These are phyloP conservation scores for Yamadazyma aaseri DNA, from an alignment of 1,139 yeast genomes.

Conservation along the genomic window DNA sequence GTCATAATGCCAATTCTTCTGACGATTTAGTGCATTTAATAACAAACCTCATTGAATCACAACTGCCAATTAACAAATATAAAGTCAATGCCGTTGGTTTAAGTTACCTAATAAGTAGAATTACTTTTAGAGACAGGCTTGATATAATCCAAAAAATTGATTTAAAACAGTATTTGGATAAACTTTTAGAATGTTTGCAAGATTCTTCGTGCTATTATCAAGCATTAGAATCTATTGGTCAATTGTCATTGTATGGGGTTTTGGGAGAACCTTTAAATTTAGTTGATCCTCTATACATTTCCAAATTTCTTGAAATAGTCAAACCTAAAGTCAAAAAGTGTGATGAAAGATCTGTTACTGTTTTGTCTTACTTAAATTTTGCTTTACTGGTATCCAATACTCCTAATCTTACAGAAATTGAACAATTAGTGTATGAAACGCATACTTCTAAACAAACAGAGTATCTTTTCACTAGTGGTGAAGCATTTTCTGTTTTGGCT, in stretches of 20 bases:
- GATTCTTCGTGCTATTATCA: conserved; percentile 24
- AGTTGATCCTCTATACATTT: conserved; percentile 16
- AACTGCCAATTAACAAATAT: conserved; percentile 16
- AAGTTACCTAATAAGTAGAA: conserved; percentile 54
- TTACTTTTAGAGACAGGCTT: conserved; percentile 39
- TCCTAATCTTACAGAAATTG: conserved; percentile 28
- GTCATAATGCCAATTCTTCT: conserved; percentile 35
- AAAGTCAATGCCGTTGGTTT: conserved; percentile 34
- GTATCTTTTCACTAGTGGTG: conserved; percentile 75
- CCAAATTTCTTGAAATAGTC: conserved; percentile 29
- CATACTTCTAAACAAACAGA: conserved; percentile 73
- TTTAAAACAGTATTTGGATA: conserved; percentile 17
- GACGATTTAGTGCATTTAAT: conserved; percentile 12
- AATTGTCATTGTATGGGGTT: conserved; percentile 61
- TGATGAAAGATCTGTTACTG: conserved; percentile 59
- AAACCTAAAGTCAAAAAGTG: conserved; percentile 49
- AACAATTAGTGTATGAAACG: conserved; percentile 52
- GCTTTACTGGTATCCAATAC: conserved; percentile 18
- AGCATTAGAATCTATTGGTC: conserved; percentile 50
- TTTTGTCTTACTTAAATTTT: conserved; percentile 56
- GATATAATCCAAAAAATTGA: conserved; percentile 17
- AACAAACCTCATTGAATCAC: conserved; percentile 11
- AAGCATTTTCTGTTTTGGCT: conserved; percentile 69
- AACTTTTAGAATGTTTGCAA: conserved; percentile 18
- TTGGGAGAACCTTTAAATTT: conserved; percentile 33